phyloP scores from a whole-genome alignment of 176 grass and related monocot genomes.

The Avena insularis region DNA sequence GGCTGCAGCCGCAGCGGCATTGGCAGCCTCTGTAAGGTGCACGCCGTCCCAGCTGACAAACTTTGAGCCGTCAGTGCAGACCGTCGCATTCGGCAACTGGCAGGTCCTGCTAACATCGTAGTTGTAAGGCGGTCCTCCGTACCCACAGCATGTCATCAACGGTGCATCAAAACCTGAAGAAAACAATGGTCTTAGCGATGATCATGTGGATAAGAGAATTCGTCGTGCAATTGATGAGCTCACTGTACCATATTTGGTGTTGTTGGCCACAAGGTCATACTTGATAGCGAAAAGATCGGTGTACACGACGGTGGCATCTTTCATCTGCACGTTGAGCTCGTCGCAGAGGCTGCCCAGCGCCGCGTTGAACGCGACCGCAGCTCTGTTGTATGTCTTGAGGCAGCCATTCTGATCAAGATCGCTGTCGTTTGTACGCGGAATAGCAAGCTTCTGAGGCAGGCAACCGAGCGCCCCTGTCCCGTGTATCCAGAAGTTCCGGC shows the following conservation, averaged over 20 bases:
- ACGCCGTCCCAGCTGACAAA: slow-evolving; percentile 59
- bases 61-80: slow-evolving; percentile 50
- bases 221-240: not conserved
- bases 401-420: slow-evolving; percentile 76
- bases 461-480: slow-evolving; percentile 78
- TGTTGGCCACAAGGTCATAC: slow-evolving; percentile 82
- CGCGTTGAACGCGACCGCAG: slow-evolving; percentile 70
- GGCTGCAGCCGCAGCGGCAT: slow-evolving; percentile 21
- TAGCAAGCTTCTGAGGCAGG: slow-evolving; percentile 86
- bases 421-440: slow-evolving; percentile 54
- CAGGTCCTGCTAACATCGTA: slow-evolving; percentile 47
- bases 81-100: slow-evolving; percentile 30
- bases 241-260: slow-evolving; percentile 59
- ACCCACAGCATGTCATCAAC: slow-evolving; percentile 80
- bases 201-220: not conserved
- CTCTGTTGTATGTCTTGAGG: slow-evolving; percentile 73
- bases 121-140: slow-evolving; percentile 72
- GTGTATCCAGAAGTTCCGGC: slow-evolving; percentile 80
- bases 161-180: slow-evolving; percentile 70
- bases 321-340: slow-evolving; percentile 57
- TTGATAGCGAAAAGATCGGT: slow-evolving; percentile 80
- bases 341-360: slow-evolving; percentile 58
- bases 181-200: not conserved
- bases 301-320: slow-evolving; percentile 64
- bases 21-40: slow-evolving; percentile 52